Base-by-base conservation (phyloP, 305 asterid species). In the Rubia tinctorum region DNA sequence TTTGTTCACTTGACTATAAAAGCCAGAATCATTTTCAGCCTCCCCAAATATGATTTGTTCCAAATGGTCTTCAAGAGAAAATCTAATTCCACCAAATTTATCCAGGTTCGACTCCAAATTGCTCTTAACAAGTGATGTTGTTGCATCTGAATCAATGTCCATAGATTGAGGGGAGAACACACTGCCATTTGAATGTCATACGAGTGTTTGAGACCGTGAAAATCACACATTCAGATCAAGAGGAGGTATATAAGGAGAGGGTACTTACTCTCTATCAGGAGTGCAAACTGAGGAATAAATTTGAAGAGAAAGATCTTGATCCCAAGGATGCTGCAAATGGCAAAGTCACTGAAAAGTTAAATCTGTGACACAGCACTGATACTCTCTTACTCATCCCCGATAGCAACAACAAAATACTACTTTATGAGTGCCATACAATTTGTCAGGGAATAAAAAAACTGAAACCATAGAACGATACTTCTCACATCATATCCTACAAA, bases 261-360 rank as follows among this genome's bases (percentile, higher is more conserved):
- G 17, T 70, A 74, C 97, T 42, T 89, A 94, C 97, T 91, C 93
- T 83, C 83, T 82, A 51, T 83, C 88, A 47, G 96, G 96, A 70
- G 96, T 91, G 75, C 69, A 12, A 45, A 74, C 76, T 34, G 80
- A 66, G 45, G 85, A 79, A 73, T 62, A 27, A 69, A 82, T 72
- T 81, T 73, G 88, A 43, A 84, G 37, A 62, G 80, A 74, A 74
- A 59, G 59, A 62, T 72, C 80, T 68, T 65, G 90, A 87, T 68
- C 77, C 40, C 69, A 51, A 71, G 67, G n/a, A 67, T 60, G 71
- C 82, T 84, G 84, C 62, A 73, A 69, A 74, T 20, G 34, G 9
- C 20, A 55, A 39, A 9, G 73, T 62, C 8, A 22, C 22, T 68
- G 22, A 53, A 20, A 9, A 40, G 13, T 40, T 42, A 25, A 9